Evolutionary conservation across 805 yeast species (phyloP), one percentile per base, ranked within the genome.

Genomic region (Kodamaea hsintzibuensis): DNA sequence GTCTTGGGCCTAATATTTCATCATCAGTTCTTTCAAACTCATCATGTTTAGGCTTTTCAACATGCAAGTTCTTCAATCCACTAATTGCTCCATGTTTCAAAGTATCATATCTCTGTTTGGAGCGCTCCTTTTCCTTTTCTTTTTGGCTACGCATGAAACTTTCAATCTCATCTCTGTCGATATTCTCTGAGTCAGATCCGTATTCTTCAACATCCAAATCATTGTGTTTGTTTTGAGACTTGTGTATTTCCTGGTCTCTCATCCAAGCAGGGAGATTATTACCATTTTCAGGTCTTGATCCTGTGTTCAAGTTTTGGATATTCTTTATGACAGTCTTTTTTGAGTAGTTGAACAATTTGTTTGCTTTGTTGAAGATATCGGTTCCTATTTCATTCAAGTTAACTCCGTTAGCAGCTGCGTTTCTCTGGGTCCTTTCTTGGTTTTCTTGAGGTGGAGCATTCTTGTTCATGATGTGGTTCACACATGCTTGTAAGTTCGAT

Each of bases 221-320:
- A 45, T 65, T 64, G 49, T 75, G 78, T 2, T 64, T 46, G 2
- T 78, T 78, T 18, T 66, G 69, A 9, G 72, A 71, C 53, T 76
- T 80, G 59, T 85, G 78, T 59, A 62, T 72, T 12, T 70, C 74
- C 60, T 82, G 85, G 55, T 82, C 79, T 53, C 73, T 78, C 91
- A 89, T 85, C 96, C 96, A 89, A 1, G 85, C 82, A 0, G 96
- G 96, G 58, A 72, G 64, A 48, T 68, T 67, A 42, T 67, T 66
- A 10, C 64, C 63, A 1, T 42, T 46, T 10, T 43, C 64, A 12
- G 42, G 22, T 61, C 53, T 65, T 50, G 38, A 42, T 19, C 47
- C 52, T 38, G 47, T 45, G 55, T 38, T 62, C 57, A 42, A 18
- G 14, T 45, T 40, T 57, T 81, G 82, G 27, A 86, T 71, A 42